These are phyloP conservation scores for Fusarium kyushuense DNA, from an alignment of 2,329 filamentous ascomycete species.

Conservation along the genomic window DNA sequence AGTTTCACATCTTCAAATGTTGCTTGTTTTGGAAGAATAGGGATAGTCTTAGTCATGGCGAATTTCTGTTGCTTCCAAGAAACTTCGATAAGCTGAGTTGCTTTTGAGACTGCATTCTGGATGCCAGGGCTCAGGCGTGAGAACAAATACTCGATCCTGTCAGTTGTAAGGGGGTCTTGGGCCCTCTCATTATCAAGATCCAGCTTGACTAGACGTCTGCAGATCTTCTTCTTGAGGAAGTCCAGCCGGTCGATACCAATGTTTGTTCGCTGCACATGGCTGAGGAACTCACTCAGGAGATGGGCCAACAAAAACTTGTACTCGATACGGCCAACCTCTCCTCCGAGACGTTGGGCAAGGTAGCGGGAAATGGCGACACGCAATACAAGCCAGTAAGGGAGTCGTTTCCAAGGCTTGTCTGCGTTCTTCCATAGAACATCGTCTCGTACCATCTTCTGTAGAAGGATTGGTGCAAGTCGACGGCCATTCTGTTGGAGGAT, in stretches of 20 bases:
- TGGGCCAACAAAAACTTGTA: slow-evolving; percentile 70
- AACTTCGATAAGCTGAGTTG: slow-evolving; percentile 29
- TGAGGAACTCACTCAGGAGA: slow-evolving; percentile 61
- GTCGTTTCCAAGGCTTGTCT: slow-evolving; percentile 71
- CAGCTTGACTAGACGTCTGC: slow-evolving; percentile 44
- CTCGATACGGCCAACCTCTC: slow-evolving; percentile 49
- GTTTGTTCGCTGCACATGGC: slow-evolving; percentile 47
- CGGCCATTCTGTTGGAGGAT: slow-evolving; percentile 69
- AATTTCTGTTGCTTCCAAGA: slow-evolving; percentile 42
- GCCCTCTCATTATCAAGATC: slow-evolving; percentile 37
- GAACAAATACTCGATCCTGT: slow-evolving; percentile 38
- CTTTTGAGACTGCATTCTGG: slow-evolving; percentile 13
- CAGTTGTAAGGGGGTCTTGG: slow-evolving; percentile 9
- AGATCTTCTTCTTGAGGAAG: slow-evolving; percentile 45
- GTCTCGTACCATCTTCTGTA: slow-evolving; percentile 71
- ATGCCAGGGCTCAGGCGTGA: slow-evolving; percentile 23
- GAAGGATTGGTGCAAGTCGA: slow-evolving; percentile 50
- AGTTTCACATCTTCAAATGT: slow-evolving; percentile 28
- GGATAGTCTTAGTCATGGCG: slow-evolving; percentile 37
- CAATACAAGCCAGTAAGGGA: slow-evolving; percentile 72
- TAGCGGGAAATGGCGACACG: slow-evolving; percentile 69
- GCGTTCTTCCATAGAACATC: slow-evolving; percentile 66
- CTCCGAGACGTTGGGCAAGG: slow-evolving; percentile 56
- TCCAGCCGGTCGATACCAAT: slow-evolving; percentile 35
- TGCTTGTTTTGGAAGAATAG: slow-evolving; percentile 37